Evolutionary conservation across 257 asterid genomes (phyloP).

Genomic region (Przewalskia tangutica): DNA sequence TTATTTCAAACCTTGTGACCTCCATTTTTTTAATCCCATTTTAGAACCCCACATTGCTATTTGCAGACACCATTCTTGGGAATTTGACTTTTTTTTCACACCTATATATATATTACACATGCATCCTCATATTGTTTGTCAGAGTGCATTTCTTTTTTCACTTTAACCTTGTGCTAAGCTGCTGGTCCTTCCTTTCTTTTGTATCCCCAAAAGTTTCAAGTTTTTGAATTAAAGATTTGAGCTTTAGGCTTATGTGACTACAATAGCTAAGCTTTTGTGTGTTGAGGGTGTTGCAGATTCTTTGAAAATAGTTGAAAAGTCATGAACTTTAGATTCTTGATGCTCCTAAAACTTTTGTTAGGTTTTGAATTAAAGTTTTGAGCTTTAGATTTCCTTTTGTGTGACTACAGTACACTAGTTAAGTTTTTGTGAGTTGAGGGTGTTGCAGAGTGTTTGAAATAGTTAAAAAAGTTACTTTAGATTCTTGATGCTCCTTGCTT

Average conservation of each 20-base stretch:
- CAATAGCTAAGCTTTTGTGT: neutral
- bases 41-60: conserved; percentile 32
- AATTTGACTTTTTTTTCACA: conserved; percentile 18
- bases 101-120: neutral
- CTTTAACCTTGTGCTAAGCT: conserved; percentile 1
- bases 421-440: neutral
- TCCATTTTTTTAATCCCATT: conserved; percentile 27
- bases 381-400: neutral
- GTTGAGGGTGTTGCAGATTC: neutral
- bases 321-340: neutral
- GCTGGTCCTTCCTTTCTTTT: neutral
- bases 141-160: conserved; percentile 9
- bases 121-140: conserved; percentile 12
- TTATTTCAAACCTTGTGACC: conserved; percentile 39
- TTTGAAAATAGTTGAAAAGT: neutral
- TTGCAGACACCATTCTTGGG: conserved; percentile 47
- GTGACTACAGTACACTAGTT: neutral
- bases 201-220: neutral
- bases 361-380: neutral
- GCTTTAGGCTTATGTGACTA: neutral
- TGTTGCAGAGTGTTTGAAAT: neutral
- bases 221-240: conserved; percentile 3
- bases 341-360: neutral
- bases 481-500: neutral
- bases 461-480: neutral